Evolutionary conservation across 495 filamentous ascomycete species (phyloP).

Genomic region (Trichocladium uniseriatum): DNA sequence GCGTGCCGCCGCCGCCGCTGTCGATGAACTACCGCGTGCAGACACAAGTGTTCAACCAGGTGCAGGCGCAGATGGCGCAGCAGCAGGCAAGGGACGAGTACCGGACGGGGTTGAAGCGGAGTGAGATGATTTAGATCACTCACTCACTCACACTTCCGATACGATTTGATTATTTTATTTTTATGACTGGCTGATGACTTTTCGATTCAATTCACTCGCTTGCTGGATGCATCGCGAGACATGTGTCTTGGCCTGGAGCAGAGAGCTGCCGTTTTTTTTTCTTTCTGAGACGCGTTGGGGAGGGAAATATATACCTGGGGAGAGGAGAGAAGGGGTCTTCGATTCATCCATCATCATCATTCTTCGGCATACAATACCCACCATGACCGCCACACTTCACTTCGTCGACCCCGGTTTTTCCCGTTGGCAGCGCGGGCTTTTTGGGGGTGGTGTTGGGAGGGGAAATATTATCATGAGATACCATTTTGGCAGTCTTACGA

Average conservation of each 20-base stretch:
- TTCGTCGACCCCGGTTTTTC: background rate
- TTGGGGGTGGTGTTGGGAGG: background rate
- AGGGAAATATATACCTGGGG: background rate
- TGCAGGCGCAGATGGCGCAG: conserved; percentile 16
- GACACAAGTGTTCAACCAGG: conserved; percentile 15
- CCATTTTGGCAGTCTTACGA: background rate
- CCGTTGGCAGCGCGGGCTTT: conserved; percentile 5
- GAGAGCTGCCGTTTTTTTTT: conserved; percentile 19
- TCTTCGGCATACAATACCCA: background rate
- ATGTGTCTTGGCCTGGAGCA: no score
- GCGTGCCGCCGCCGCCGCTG: conserved; percentile 24
- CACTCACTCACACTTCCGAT: conserved; percentile 2
- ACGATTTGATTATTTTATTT: conserved; percentile 16
- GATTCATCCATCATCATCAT: background rate
- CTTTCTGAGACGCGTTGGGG: no score
- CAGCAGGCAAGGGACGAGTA: conserved; percentile 28
- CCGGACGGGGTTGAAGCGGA: conserved; percentile 36
- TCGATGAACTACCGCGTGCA: conserved; percentile 7
- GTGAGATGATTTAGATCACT: conserved; percentile 42
- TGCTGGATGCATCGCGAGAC: no score
- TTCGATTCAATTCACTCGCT: no score
- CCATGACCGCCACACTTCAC: background rate
- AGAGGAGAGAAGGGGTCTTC: background rate
- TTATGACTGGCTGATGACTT: no score
- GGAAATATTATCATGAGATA: background rate